Percentiles rank a stretch among this genome's conserved stretches.
Evolutionary conservation across 768 basidiomycete genomes (phyloP).

Genomic region (Suillus discolor): DNA sequence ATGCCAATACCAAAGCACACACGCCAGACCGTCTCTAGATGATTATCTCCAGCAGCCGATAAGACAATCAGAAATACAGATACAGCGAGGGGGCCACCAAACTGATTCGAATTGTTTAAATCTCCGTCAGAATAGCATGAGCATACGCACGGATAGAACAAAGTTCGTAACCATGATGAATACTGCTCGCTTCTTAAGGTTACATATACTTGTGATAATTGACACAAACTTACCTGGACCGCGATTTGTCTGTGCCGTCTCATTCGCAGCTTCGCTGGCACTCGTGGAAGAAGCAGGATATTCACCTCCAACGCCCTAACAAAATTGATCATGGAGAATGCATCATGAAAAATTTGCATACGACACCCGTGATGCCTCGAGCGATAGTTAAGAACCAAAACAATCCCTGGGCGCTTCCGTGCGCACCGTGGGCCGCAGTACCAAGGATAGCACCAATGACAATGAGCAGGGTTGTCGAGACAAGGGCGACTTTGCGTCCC

Average conservation of each 20-base stretch:
- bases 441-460: conserved; percentile 68
- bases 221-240: conserved; percentile 52
- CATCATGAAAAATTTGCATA: conserved; percentile 29
- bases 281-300: conserved; percentile 74
- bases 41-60: conserved; percentile 62
- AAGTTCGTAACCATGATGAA: conserved; percentile 81
- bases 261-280: conserved; percentile 75
- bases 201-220: conserved; percentile 5
- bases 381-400: conserved; percentile 79
- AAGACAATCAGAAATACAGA: conserved; percentile 69
- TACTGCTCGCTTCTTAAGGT: conserved; percentile 35
- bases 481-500: conserved; percentile 77
- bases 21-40: conserved; percentile 68
- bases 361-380: conserved; percentile 69
- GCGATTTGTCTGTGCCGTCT: conserved; percentile 57
- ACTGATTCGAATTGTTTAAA: conserved; percentile 35
- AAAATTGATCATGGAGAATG: background rate
- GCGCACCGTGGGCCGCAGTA: conserved; percentile 66
- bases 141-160: conserved; percentile 54
- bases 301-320: conserved; percentile 73
- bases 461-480: conserved; percentile 67
- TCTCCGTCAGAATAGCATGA: background rate
- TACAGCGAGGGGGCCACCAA: conserved; percentile 69
- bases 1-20: conserved; percentile 68
- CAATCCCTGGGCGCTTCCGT: conserved; percentile 56